phyloP scores from a whole-genome alignment of 2,329 filamentous ascomycete genomes.

The Rhinocladiella similis region DNA sequence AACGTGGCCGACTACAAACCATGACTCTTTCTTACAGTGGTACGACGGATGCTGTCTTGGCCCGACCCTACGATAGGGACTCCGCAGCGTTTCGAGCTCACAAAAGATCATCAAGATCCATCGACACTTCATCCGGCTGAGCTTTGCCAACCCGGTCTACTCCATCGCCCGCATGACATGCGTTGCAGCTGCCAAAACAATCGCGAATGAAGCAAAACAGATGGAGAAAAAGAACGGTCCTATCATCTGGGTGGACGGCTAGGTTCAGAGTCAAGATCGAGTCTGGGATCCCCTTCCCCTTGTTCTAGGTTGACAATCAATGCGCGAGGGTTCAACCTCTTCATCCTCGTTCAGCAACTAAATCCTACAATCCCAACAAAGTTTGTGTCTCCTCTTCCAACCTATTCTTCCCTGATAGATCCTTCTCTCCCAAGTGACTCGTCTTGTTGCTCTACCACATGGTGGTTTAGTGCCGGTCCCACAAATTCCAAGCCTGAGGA shows the following conservation, averaged over 20 bases:
- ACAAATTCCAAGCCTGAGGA: too few relatives aligned
- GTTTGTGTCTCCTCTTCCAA: too few relatives aligned
- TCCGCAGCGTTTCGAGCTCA: slow-evolving; percentile 12
- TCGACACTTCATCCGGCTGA: slow-evolving; percentile 40
- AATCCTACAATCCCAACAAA: too few relatives aligned
- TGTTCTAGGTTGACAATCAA: too few relatives aligned
- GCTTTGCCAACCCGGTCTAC: slow-evolving; percentile 43
- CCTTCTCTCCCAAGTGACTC: too few relatives aligned
- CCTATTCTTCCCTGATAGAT: too few relatives aligned
- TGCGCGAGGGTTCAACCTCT: too few relatives aligned
- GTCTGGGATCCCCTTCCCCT: too few relatives aligned
- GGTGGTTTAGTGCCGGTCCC: too few relatives aligned
- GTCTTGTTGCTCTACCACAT: too few relatives aligned
- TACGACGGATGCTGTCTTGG: slow-evolving; percentile 26
- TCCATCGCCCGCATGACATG: slow-evolving; percentile 45
- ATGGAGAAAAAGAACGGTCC: slow-evolving; percentile 37
- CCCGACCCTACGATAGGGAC: slow-evolving; percentile 19
- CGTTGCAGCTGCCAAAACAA: slow-evolving; percentile 41
- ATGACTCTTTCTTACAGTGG: slow-evolving; percentile 24
- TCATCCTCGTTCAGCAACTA: too few relatives aligned
- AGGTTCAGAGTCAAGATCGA: too few relatives aligned
- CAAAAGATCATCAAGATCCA: slow-evolving; percentile 1
- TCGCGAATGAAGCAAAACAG: slow-evolving; percentile 40
- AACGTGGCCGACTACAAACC: slow-evolving; percentile 24
- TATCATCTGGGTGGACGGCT: slow-evolving; percentile 45